Conservation (phyloP, 2,329 filamentous ascomycete genomes). For the Acrocalymma vagum region DNA sequence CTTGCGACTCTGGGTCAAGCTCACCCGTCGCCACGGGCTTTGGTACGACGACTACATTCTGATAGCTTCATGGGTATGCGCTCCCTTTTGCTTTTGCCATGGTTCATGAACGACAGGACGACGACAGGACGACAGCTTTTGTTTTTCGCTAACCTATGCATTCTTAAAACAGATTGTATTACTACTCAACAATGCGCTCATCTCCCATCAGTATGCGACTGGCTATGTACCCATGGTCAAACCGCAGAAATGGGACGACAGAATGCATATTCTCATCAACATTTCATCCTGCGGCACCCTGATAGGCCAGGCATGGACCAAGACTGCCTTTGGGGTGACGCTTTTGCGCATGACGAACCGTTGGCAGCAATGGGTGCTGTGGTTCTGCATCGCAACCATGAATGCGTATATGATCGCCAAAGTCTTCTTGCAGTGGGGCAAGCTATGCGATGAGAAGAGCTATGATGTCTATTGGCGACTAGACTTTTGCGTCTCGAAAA, state of each 20-base stretch:
- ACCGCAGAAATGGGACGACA: conserved; percentile 60
- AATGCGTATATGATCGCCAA: conserved; percentile 59
- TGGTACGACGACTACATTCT: conserved; percentile 53
- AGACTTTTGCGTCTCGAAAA: conserved; percentile 53
- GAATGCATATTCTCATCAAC: conserved; percentile 64
- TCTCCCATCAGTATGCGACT: conserved; percentile 57
- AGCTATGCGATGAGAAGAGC: conserved; percentile 51
- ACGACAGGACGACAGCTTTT: no score
- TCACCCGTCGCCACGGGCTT: conserved; percentile 47
- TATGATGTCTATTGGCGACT: conserved; percentile 60
- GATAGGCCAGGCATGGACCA: conserved; percentile 46
- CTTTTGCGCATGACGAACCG: conserved; percentile 54
- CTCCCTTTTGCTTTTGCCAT: conserved; percentile 4
- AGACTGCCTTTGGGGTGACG: conserved; percentile 51
- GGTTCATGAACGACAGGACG: conserved; percentile 15
- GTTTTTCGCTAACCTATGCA: no score
- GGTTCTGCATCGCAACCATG: conserved; percentile 61
- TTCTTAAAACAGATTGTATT: conserved; percentile 49
- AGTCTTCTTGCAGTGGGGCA: conserved; percentile 60
- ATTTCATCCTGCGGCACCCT: conserved; percentile 50
- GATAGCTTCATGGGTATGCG: conserved; percentile 45
- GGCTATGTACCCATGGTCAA: conserved; percentile 59
- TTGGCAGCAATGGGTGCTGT: conserved; percentile 55
- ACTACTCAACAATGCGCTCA: conserved; percentile 56
- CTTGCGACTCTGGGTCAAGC: conserved; percentile 47